Base-by-base conservation (phyloP, 345 rosid species). In the Aquilaria yunnanensis region DNA sequence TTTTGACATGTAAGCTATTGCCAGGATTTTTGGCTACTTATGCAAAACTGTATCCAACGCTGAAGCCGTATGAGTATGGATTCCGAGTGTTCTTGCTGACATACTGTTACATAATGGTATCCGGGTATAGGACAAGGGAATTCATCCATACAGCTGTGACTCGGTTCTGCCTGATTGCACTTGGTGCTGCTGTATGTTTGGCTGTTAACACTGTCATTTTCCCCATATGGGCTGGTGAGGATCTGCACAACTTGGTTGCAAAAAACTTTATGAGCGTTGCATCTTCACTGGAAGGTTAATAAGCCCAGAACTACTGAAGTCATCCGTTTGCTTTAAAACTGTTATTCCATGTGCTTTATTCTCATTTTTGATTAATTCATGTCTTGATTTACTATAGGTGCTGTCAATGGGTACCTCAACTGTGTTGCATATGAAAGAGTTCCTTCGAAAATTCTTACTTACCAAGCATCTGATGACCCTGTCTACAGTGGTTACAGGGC, bases 211-310 rank as follows among this genome's bases (percentile, higher is more conserved):
- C 88, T 71, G 86, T 81, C 78, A 90, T 93, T 71, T 93, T 81
- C 74, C 98, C 97, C 30, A 93, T 93, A 43, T 93, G 98, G 98
- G 96, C 98, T 62, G 97, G 98, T 6, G 98, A 93, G 77, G 98
- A 89, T 82, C 81, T 89, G 59, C 98, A 93, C 72, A 75, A 77
- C 66, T 75, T 87, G 82, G 98, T 90, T 61, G 94, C 70, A 16
- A 87, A 86, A 75, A 93, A 93, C 70, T 93, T 93, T 74, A 74
- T 58, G 81, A 86, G 76, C 50, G 98, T 90, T 12, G 97, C 98
- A 2, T 74, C 67, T 75, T 87, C 98, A 13, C 77, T 93, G 70
- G 98, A 93, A 93, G 97, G 96, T 87, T 56, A 61, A 54, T 46
- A 54, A 57, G 45, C 61, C 12, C 56, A 9, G 29, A 69, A 16